Percentiles rank a stretch among this genome's conserved stretches.
Conservation (phyloP, 805 yeast genomes). For the Monosporozyma siamensis region DNA sequence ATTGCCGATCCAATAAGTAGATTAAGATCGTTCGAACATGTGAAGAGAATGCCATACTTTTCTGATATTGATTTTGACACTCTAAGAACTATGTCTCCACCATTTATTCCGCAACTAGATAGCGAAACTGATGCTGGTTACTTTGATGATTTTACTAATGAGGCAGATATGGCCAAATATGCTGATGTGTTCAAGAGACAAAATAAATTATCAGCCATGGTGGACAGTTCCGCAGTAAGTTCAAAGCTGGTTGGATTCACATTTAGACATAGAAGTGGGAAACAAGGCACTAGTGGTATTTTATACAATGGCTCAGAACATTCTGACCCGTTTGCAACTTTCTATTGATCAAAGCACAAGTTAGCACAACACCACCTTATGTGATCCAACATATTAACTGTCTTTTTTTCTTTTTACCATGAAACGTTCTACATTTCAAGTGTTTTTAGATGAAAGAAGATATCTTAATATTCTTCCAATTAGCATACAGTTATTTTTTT, state of each 20-base stretch:
- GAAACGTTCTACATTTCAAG: too few species aligned
- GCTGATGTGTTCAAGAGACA: constrained; percentile 94
- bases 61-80: constrained; percentile 71
- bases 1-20: constrained; percentile 74
- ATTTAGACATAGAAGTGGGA: constrained; percentile 63
- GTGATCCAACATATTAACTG: too few species aligned
- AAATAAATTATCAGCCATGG: constrained; percentile 66
- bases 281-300: constrained; percentile 32
- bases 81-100: constrained; percentile 69
- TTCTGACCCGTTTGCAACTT: constrained; percentile 32
- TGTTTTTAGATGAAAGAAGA: too few species aligned
- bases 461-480: too few species aligned
- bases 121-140: constrained; percentile 98
- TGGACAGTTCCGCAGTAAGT: constrained; percentile 45
- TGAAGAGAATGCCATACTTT: constrained; percentile 72
- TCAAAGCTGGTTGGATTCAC: constrained; percentile 92
- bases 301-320: constrained; percentile 29
- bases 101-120: constrained; percentile 93
- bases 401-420: too few species aligned
- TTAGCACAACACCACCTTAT: too few species aligned
- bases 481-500: too few species aligned
- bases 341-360: constrained; percentile 25
- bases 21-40: constrained; percentile 69
- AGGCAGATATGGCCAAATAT: constrained; percentile 94
- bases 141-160: constrained; percentile 94